Evolutionary conservation across 2,329 filamentous ascomycete species (phyloP).

Genomic region (Eutypa lata): DNA sequence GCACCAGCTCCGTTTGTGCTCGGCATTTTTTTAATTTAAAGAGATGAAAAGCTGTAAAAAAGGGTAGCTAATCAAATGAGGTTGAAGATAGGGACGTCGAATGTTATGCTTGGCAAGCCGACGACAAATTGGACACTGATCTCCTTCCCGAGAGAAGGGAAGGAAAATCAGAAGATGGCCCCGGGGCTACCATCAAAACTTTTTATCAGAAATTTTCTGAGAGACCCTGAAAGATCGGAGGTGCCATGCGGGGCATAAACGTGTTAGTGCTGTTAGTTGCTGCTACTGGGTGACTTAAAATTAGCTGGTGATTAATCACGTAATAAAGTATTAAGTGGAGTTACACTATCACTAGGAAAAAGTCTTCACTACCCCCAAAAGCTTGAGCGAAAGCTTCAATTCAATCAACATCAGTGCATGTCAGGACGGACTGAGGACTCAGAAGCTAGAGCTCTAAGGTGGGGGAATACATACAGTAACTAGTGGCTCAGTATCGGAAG

Average conservation of each 20-base stretch:
- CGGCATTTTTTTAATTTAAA: constrained; percentile 58
- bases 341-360: neutral
- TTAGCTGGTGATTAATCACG: neutral
- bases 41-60: constrained; percentile 21
- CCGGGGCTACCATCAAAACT: constrained; percentile 5
- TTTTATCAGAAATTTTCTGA: constrained; percentile 14
- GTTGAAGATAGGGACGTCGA: constrained; percentile 40
- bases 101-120: constrained; percentile 30
- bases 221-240: constrained; percentile 13
- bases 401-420: too few relatives aligned
- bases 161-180: constrained; percentile 33
- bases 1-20: constrained; percentile 62
- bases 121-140: constrained; percentile 35
- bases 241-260: constrained; percentile 16
- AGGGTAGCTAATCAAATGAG: constrained; percentile 32
- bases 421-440: too few relatives aligned
- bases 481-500: too few relatives aligned
- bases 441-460: too few relatives aligned
- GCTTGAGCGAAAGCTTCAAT: too few relatives aligned
- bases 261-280: constrained; percentile 1
- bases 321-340: neutral
- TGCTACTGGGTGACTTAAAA: neutral
- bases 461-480: too few relatives aligned
- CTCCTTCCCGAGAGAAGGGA: constrained; percentile 53
- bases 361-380: too few relatives aligned